These are phyloP conservation scores for Geranomyces variabilis DNA, from an alignment of 192 early-diverging fungal species.

Conservation along the genomic window DNA sequence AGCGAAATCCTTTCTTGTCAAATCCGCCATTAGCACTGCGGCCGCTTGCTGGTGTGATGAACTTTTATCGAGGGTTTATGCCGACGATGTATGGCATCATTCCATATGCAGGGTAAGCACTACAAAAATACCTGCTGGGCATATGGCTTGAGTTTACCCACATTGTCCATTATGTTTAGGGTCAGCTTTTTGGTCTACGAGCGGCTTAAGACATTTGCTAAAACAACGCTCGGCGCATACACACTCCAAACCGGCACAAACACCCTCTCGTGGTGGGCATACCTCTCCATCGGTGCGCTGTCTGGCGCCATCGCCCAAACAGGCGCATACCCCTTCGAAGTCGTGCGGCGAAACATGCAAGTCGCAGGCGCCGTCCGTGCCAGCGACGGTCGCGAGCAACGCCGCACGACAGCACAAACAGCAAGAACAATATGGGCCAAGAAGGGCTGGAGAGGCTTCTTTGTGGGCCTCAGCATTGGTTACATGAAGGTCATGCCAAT, in stretches of 20 bases:
- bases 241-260: conserved; percentile 15
- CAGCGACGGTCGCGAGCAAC: background rate
- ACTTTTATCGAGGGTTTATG: conserved; percentile 95
- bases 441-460: conserved; percentile 83
- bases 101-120: conserved; percentile 82
- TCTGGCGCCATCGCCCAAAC: conserved; percentile 88
- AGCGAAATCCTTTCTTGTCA: conserved; percentile 54
- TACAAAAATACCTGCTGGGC: too few relatives aligned
- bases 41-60: conserved; percentile 54
- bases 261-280: conserved; percentile 68
- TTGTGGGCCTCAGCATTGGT: conserved; percentile 96
- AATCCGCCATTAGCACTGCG: conserved; percentile 6
- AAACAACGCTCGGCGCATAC: conserved; percentile 27
- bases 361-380: conserved; percentile 39
- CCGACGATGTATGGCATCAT: conserved; percentile 90
- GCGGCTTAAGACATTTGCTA: conserved; percentile 31
- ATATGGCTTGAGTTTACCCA: too few relatives aligned
- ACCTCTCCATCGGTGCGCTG: conserved; percentile 78
- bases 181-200: conserved; percentile 93
- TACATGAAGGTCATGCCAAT: conserved; percentile 95
- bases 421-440: conserved; percentile 63
- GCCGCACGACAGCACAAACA: conserved; percentile 54
- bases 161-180: background rate
- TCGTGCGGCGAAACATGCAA: conserved; percentile 61
- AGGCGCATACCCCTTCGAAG: conserved; percentile 88